phyloP scores from a whole-genome alignment of 768 basidiomycete genomes.

The Russula sp. region DNA sequence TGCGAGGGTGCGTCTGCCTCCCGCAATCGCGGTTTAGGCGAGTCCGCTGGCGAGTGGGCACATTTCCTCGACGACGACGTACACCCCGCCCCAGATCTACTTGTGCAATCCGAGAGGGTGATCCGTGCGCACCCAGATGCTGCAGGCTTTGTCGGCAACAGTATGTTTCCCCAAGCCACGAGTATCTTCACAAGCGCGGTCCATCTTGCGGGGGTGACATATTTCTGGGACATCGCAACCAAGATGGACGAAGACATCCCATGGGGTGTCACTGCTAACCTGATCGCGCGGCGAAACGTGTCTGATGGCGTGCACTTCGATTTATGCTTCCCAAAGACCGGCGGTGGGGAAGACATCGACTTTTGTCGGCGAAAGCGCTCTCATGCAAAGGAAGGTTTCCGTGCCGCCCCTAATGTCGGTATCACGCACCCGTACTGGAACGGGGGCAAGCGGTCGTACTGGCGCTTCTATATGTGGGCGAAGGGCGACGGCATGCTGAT shows the following conservation, averaged over 20 bases:
- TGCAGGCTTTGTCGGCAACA: slow-evolving; percentile 48
- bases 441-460: slow-evolving; percentile 38
- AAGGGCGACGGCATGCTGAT: slow-evolving; percentile 49
- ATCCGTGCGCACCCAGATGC: slow-evolving; percentile 42
- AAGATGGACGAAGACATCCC: slow-evolving; percentile 44
- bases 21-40: slow-evolving; percentile 46
- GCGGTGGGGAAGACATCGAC: slow-evolving; percentile 58
- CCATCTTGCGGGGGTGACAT: slow-evolving; percentile 49
- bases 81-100: slow-evolving; percentile 34
- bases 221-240: slow-evolving; percentile 54
- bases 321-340: slow-evolving; percentile 49
- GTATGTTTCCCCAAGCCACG: slow-evolving; percentile 41
- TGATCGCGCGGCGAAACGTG: slow-evolving; percentile 41
- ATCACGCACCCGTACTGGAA: slow-evolving; percentile 57
- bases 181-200: slow-evolving; percentile 46
- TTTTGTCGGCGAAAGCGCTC: slow-evolving; percentile 44
- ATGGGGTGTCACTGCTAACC: slow-evolving; percentile 58
- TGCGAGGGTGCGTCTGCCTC: slow-evolving; percentile 49
- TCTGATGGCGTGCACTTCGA: slow-evolving; percentile 41
- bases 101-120: slow-evolving; percentile 39
- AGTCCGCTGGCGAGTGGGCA: slow-evolving; percentile 51
- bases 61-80: slow-evolving; percentile 59
- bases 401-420: slow-evolving; percentile 40
- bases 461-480: slow-evolving; percentile 52
- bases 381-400: slow-evolving; percentile 37